phyloP scores from a whole-genome alignment of 768 basidiomycete species.

The Pisolithus albus region DNA sequence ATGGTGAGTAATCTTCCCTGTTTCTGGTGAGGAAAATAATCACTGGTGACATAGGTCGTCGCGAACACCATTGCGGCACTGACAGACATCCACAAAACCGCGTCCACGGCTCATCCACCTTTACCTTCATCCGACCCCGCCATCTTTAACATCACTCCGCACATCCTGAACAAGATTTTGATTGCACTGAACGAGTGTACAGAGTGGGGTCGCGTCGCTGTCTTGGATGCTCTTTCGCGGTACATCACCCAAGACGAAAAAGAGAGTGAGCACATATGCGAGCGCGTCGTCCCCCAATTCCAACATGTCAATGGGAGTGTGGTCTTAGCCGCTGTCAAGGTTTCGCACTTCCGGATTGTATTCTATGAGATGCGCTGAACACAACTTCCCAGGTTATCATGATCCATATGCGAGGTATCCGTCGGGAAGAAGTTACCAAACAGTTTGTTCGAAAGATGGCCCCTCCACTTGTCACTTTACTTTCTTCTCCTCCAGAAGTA shows the following conservation, averaged over 20 bases:
- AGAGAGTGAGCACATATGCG: slow-evolving; percentile 98
- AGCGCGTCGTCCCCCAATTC: slow-evolving; percentile 96
- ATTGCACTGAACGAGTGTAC: slow-evolving; percentile 97
- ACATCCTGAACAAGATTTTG: slow-evolving; percentile 80
- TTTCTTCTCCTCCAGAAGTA: slow-evolving; percentile 94
- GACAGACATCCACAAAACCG: slow-evolving; percentile 82
- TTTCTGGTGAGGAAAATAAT: neutral
- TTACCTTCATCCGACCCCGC: slow-evolving; percentile 53
- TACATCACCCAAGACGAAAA: slow-evolving; percentile 83
- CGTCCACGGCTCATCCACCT: slow-evolving; percentile 44
- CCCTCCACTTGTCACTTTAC: slow-evolving; percentile 88
- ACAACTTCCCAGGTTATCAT: slow-evolving; percentile 68
- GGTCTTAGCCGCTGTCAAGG: slow-evolving; percentile 94
- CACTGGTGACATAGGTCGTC: slow-evolving; percentile 62
- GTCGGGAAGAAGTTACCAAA: slow-evolving; percentile 75
- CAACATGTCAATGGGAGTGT: slow-evolving; percentile 96
- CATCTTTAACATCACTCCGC: slow-evolving; percentile 75
- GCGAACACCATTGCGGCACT: slow-evolving; percentile 93
- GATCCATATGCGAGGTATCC: slow-evolving; percentile 88
- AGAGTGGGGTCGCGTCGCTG: slow-evolving; percentile 96
- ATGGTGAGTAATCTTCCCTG: slow-evolving; percentile 58
- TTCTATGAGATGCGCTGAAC: neutral
- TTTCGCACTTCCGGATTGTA: slow-evolving; percentile 21
- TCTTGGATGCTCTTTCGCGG: slow-evolving; percentile 78
- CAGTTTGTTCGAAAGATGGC: slow-evolving; percentile 94